Conservation (phyloP, 1,284 basidiomycete genomes). For the Papiliotrema laurentii region DNA sequence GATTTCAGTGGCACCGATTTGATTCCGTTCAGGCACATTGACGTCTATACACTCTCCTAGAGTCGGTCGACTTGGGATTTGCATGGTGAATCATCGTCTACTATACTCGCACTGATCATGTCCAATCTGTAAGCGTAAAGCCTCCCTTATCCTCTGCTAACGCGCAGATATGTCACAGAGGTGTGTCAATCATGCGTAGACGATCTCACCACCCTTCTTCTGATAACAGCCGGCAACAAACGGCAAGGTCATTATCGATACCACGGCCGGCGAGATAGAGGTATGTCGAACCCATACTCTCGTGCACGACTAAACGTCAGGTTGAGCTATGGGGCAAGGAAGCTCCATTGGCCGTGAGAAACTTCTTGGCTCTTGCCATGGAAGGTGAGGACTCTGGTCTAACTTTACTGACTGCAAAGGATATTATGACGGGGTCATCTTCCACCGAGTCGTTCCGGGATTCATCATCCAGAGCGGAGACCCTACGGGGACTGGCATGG, state of each 20-base stretch:
- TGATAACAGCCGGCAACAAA: conserved; percentile 56
- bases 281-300: conserved; percentile 25
- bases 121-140: not conserved
- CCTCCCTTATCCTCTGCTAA: not conserved
- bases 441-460: conserved; percentile 74
- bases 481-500: conserved; percentile 80
- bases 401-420: conserved; percentile 52
- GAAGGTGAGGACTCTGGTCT: conserved; percentile 61
- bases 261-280: conserved; percentile 85
- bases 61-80: too few relatives aligned
- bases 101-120: too few relatives aligned
- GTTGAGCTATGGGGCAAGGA: conserved; percentile 96
- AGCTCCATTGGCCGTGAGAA: conserved; percentile 87
- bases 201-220: too few relatives aligned
- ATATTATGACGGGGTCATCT: conserved; percentile 92
- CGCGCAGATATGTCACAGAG: not conserved
- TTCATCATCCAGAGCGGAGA: conserved; percentile 97
- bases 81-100: too few relatives aligned
- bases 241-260: conserved; percentile 82
- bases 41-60: too few relatives aligned
- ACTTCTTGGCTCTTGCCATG: conserved; percentile 83
- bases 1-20: too few relatives aligned
- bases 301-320: conserved; percentile 18
- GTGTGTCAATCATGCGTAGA: not conserved
- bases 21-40: too few relatives aligned